phyloP scores from a whole-genome alignment of 345 rosid species.

The Pseudoturritis turrita region DNA sequence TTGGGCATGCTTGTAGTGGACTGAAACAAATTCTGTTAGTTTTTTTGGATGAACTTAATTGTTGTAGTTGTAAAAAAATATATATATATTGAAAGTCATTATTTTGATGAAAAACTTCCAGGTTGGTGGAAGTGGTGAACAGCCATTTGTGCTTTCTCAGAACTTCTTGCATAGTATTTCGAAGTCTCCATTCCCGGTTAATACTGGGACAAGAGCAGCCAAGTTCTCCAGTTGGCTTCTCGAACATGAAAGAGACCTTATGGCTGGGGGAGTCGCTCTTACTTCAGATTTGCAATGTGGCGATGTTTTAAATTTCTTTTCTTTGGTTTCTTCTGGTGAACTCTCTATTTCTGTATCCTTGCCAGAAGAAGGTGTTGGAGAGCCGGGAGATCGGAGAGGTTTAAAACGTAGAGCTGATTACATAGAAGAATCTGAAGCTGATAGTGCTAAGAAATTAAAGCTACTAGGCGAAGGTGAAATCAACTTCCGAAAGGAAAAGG shows the following conservation, averaged over 20 bases:
- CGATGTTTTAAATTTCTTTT: constrained; percentile 70
- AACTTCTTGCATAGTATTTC: constrained; percentile 71
- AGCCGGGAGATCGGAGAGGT: constrained; percentile 77
- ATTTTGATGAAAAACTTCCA: constrained; percentile 36
- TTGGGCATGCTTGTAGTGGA: background rate
- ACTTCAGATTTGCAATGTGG: constrained; percentile 85
- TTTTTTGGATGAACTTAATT: background rate
- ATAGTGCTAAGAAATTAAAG: constrained; percentile 58
- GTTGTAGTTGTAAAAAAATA: background rate
- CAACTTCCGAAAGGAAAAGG: constrained; percentile 80
- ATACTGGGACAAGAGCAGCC: constrained; percentile 81
- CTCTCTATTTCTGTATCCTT: constrained; percentile 56
- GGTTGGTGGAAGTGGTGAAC: constrained; percentile 81
- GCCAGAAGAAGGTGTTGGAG: constrained; percentile 94
- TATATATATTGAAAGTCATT: constrained; percentile 11
- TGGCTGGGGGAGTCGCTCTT: constrained; percentile 50
- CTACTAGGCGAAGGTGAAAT: constrained; percentile 66
- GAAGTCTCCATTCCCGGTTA: constrained; percentile 67
- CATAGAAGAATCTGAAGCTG: constrained; percentile 44
- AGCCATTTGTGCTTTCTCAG: constrained; percentile 77
- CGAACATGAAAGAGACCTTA: constrained; percentile 55
- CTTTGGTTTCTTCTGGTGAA: constrained; percentile 74
- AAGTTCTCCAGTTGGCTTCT: constrained; percentile 67
- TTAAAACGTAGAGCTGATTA: constrained; percentile 65
- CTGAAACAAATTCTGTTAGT: background rate